Evolutionary conservation across 768 basidiomycete genomes (phyloP).

Genomic region (Galerina marginata): DNA sequence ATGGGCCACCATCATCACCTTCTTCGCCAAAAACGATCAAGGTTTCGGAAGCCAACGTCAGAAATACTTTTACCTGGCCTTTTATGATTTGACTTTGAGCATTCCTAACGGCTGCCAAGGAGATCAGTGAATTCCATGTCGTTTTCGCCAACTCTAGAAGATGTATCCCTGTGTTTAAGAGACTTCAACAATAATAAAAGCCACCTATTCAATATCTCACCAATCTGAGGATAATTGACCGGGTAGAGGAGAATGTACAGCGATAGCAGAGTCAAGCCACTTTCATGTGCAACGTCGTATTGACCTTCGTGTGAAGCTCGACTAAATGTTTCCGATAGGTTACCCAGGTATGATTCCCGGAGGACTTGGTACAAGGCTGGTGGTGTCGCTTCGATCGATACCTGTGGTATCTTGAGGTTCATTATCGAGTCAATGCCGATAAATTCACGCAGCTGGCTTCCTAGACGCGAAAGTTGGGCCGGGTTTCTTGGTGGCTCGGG

Average conservation of each 20-base stretch:
- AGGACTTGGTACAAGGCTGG: constrained; percentile 46
- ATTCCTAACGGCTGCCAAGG: constrained; percentile 27
- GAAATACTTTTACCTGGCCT: constrained; percentile 38
- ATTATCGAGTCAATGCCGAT: constrained; percentile 35
- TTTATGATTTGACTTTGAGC: constrained; percentile 27
- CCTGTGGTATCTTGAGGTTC: constrained; percentile 33
- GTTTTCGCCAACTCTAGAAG: constrained; percentile 78
- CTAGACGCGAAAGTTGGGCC: constrained; percentile 34
- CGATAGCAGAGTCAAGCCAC: constrained; percentile 64
- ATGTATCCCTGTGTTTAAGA: constrained; percentile 63
- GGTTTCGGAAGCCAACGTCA: constrained; percentile 46
- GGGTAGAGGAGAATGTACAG: constrained; percentile 78
- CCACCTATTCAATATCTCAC: constrained; percentile 40
- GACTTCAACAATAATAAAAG: background rate
- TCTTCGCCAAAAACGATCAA: constrained; percentile 59
- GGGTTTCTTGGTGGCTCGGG: constrained; percentile 43
- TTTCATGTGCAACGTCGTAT: constrained; percentile 53
- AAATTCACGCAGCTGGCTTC: constrained; percentile 41
- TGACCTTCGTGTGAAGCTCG: constrained; percentile 70
- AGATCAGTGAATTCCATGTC: constrained; percentile 68
- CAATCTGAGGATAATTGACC: constrained; percentile 80
- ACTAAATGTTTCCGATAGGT: constrained; percentile 69
- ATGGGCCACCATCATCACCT: constrained; percentile 67
- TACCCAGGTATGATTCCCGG: constrained; percentile 62
- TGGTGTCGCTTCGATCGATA: constrained; percentile 44